A percentile compares a stretch with the other conserved stretches of the same genome.
These are phyloP conservation scores for Colletotrichum tofieldiae DNA, from an alignment of 2,329 filamentous ascomycete genomes.

Conservation along the genomic window DNA sequence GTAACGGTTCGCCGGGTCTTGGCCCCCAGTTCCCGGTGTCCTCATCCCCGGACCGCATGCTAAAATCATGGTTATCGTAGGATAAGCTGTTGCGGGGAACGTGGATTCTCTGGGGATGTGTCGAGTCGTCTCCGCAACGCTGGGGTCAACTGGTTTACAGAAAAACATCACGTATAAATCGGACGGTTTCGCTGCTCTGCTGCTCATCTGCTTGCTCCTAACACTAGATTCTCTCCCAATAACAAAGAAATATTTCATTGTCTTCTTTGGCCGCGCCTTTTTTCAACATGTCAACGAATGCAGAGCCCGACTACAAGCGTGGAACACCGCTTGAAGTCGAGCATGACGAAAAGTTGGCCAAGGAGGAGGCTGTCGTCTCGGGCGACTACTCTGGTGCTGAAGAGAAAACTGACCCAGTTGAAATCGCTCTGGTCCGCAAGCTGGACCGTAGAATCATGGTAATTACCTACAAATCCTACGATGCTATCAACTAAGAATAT, in stretches of 20 bases:
- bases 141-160: not conserved
- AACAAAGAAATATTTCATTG: not conserved
- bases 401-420: slow-evolving; percentile 45
- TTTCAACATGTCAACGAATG: not conserved
- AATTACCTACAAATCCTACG: not conserved
- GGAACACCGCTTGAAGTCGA: slow-evolving; percentile 28
- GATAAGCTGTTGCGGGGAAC: slow-evolving; percentile 25
- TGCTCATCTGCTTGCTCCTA: too few relatives aligned
- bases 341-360: slow-evolving; percentile 31
- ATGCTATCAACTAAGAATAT: too few relatives aligned
- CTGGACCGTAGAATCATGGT: slow-evolving; percentile 48
- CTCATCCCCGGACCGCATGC: slow-evolving; percentile 1
- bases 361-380: slow-evolving; percentile 12
- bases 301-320: not conserved
- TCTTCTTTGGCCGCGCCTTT: not conserved
- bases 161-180: slow-evolving; percentile 6
- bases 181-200: not conserved
- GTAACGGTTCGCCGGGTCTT: slow-evolving; percentile 18
- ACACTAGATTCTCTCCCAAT: too few relatives aligned
- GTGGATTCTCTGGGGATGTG: slow-evolving; percentile 13
- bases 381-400: slow-evolving; percentile 47
- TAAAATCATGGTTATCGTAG: not conserved
- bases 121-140: slow-evolving; percentile 26
- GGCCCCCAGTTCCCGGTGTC: slow-evolving; percentile 11
- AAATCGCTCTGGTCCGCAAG: slow-evolving; percentile 47